Evolutionary conservation across 2,329 filamentous ascomycete genomes (phyloP).

Genomic region (Venturia effusa): DNA sequence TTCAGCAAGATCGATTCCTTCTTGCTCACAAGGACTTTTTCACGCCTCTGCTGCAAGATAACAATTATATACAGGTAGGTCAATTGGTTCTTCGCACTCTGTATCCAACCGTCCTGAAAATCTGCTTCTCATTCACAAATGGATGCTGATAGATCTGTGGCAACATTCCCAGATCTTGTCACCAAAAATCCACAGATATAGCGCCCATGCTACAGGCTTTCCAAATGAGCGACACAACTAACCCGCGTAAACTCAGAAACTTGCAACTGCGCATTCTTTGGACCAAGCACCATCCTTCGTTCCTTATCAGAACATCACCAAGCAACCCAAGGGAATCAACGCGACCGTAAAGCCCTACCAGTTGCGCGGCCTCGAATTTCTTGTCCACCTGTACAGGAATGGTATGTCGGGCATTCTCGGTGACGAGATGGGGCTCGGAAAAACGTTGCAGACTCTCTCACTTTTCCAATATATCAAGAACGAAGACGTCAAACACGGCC

Average conservation of each 20-base stretch:
- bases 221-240: not conserved
- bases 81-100: not conserved
- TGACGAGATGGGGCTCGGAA: slow-evolving; percentile 67
- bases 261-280: not conserved
- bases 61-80: slow-evolving; percentile 18
- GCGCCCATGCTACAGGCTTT: too few relatives aligned
- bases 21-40: slow-evolving; percentile 35
- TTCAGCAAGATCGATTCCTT: slow-evolving; percentile 35
- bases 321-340: slow-evolving; percentile 3
- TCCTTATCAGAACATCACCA: slow-evolving; percentile 29
- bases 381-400: slow-evolving; percentile 58
- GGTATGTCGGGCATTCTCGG: slow-evolving; percentile 61
- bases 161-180: not conserved
- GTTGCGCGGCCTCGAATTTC: slow-evolving; percentile 88
- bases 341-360: slow-evolving; percentile 80
- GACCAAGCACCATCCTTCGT: slow-evolving; percentile 20
- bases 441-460: slow-evolving; percentile 62
- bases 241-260: not conserved
- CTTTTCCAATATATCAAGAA: slow-evolving; percentile 62
- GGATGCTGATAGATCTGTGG: slow-evolving; percentile 15
- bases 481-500: slow-evolving; percentile 53
- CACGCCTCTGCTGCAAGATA: slow-evolving; percentile 33
- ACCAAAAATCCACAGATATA: too few relatives aligned
- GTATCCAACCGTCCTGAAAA: not conserved
- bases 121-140: not conserved